Base-by-base conservation (phyloP, 805 yeast genomes). In the Ogataea pilisensis region DNA sequence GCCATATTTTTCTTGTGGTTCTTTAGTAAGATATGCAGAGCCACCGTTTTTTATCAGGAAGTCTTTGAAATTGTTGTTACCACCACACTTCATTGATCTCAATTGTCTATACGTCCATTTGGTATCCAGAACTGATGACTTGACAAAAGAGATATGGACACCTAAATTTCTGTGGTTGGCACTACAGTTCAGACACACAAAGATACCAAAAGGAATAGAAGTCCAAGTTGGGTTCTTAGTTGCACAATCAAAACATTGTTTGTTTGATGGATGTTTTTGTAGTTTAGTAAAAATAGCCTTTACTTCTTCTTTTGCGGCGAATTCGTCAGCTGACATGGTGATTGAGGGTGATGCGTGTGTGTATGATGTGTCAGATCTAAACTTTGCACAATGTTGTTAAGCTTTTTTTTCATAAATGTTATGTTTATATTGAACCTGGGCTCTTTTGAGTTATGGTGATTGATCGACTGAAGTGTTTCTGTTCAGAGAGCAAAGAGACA, bases 141-240 rank as follows among this genome's bases (percentile, higher is more conserved):
- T 87, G 44, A 93, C 98, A 69, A 93, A 93, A 29, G 97, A 79
- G 55, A 93, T 82, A 63, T 93, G 99, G 29, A 90, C 97, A 44
- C 99, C 99, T 66, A 93, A 66, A 63, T 89, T 89, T 64, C 99
- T 79, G 69, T 93, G 99, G 38, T 85, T 88, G 3, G 98, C 90
- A 39, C 96, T 85, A 64, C 99, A 93, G 63, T 93, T 95, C 45
- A 90, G 73, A 69, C 99, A 93, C 44, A 93, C 68, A 61, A 90
- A 76, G 38, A 90, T 85, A 41, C 97, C 99, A 64, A 87, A 91
- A 12, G 98, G 96, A 41, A 91, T 89, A 12, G 98, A 91, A 3
- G 99, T 87, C 99, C 99, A 93, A 0, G 98, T 88, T 28, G 99
- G 98, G 62, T 90, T 90, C 60, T 85, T 88, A 54, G 90, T 85